Evolutionary conservation across 2,329 filamentous ascomycete species (phyloP).

Genomic region (Diaporthe aspalathi): DNA sequence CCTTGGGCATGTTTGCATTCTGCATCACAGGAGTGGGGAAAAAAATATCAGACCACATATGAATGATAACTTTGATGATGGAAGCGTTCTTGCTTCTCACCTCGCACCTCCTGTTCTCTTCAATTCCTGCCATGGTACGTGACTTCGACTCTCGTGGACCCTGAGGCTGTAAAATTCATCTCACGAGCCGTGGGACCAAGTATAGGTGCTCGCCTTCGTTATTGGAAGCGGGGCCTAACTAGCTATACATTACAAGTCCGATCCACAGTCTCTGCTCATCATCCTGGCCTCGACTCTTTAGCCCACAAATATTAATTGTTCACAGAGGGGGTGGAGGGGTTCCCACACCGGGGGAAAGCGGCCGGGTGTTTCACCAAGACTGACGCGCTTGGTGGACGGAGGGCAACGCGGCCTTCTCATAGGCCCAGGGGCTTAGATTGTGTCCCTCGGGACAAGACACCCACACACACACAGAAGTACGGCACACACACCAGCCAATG

Average conservation of each 20-base stretch:
- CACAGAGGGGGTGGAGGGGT: neutral
- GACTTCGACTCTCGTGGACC: neutral
- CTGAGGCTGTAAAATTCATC: neutral
- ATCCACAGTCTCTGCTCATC: neutral
- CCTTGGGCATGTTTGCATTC: conserved; percentile 28
- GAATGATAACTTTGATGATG: neutral
- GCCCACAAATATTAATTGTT: neutral
- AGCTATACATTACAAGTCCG: neutral
- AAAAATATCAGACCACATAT: conserved; percentile 21
- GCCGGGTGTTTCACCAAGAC: conserved; percentile 21
- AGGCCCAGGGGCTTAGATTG: conserved; percentile 12
- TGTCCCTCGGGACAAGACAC: conserved; percentile 21
- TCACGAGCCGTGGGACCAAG: neutral
- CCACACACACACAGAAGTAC: neutral
- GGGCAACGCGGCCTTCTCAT: neutral
- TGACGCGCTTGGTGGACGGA: neutral
- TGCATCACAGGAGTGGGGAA: conserved; percentile 20
- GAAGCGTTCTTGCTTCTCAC: conserved; percentile 15
- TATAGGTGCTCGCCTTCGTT: no score
- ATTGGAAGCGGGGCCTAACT: neutral
- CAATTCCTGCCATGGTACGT: neutral
- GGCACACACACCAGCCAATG: neutral
- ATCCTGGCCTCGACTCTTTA: neutral
- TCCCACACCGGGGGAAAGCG: conserved; percentile 1
- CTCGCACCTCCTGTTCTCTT: no score